phyloP scores from a whole-genome alignment of 495 filamentous ascomycete genomes.

The Penicillium atrosanguineum region DNA sequence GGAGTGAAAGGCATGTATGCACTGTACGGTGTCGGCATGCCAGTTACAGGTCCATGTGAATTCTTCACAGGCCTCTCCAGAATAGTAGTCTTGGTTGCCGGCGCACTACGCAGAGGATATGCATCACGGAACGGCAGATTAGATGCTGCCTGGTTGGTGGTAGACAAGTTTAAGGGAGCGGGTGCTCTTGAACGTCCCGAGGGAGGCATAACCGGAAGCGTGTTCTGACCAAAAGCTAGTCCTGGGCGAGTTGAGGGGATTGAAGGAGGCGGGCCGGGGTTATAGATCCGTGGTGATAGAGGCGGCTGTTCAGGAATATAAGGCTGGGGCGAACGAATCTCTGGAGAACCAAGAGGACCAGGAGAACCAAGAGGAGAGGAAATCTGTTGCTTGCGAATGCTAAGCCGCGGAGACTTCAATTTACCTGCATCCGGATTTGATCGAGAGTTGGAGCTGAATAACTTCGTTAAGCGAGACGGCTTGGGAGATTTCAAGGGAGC shows the following conservation, averaged over 20 bases:
- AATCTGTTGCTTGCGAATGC: slow-evolving; percentile 54
- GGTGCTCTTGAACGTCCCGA: slow-evolving; percentile 27
- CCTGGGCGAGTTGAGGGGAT: slow-evolving; percentile 24
- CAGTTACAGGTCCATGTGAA: slow-evolving; percentile 64
- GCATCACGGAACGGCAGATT: slow-evolving; percentile 58
- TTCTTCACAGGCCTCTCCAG: slow-evolving; percentile 63
- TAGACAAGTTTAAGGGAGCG: slow-evolving; percentile 37
- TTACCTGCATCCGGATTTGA: slow-evolving; percentile 53
- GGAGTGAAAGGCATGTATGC: slow-evolving; percentile 93
- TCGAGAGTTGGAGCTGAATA: slow-evolving; percentile 57
- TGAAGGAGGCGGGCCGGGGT: slow-evolving; percentile 54
- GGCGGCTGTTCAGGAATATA: slow-evolving; percentile 53
- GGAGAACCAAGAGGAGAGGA: slow-evolving; percentile 57
- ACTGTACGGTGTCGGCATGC: slow-evolving; percentile 77
- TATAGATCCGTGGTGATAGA: slow-evolving; percentile 57
- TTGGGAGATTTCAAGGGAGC: slow-evolving; percentile 24
- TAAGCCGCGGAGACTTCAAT: slow-evolving; percentile 48
- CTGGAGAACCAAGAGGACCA: slow-evolving; percentile 51
- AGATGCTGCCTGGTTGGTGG: slow-evolving; percentile 29
- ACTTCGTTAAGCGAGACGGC: slow-evolving; percentile 38
- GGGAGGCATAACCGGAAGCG: slow-evolving; percentile 20
- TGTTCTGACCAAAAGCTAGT: slow-evolving; percentile 17
- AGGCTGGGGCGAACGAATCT: slow-evolving; percentile 31
- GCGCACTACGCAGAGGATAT: slow-evolving; percentile 52
- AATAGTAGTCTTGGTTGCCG: slow-evolving; percentile 73